phyloP scores from a whole-genome alignment of 1,284 basidiomycete species.

The Pulchroboletus neoregius region DNA sequence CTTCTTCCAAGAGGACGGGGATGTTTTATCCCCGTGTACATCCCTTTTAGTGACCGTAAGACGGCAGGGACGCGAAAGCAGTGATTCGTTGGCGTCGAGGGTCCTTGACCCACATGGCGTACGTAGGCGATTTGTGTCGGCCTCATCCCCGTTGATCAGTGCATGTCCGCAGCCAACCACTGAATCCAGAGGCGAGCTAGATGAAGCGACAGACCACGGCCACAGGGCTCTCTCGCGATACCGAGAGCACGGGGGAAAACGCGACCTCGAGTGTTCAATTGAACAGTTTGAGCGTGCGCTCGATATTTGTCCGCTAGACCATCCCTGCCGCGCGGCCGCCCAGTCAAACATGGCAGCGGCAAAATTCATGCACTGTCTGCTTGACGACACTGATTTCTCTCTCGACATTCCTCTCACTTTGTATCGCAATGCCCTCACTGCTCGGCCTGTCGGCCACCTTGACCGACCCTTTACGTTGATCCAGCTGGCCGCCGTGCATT shows the following conservation, averaged over 20 bases:
- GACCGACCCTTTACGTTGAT: slow-evolving; percentile 10
- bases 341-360: slow-evolving; percentile 17
- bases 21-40: not conserved
- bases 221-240: slow-evolving; percentile 2
- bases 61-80: not conserved
- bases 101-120: not conserved
- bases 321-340: slow-evolving; percentile 12
- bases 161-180: not conserved
- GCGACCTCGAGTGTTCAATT: slow-evolving; percentile 10
- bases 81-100: not conserved
- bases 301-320: slow-evolving; percentile 9
- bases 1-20: not conserved
- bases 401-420: slow-evolving; percentile 7
- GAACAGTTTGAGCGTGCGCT: slow-evolving; percentile 10
- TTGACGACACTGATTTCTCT: not conserved
- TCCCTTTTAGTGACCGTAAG: slow-evolving; percentile 1
- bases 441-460: slow-evolving; percentile 4
- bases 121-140: not conserved
- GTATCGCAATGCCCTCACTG: slow-evolving; percentile 5
- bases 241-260: not conserved
- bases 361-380: not conserved
- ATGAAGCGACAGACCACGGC: slow-evolving; percentile 6
- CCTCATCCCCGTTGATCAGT: not conserved
- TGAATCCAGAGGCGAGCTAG: not conserved
- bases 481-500: slow-evolving; percentile 3